phyloP scores from a whole-genome alignment of 352 stramenopile genomes.

The Phytophthora macrochlamydospora region DNA sequence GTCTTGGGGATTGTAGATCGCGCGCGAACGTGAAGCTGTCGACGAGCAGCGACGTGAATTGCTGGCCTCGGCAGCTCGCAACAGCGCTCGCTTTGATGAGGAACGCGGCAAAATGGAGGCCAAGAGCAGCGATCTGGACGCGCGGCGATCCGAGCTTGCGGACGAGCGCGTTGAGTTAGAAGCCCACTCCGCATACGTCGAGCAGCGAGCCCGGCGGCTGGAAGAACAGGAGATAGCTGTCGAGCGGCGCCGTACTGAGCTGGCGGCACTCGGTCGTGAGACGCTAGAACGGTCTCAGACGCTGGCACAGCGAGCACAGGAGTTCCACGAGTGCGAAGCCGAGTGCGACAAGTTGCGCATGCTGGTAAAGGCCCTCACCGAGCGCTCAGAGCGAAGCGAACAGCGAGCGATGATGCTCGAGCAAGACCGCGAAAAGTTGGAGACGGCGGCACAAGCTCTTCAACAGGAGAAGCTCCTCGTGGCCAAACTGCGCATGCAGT shows the following conservation, averaged over 20 bases:
- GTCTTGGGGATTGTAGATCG: slow-evolving; percentile 36
- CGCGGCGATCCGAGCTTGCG: slow-evolving; percentile 56
- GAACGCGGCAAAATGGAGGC: slow-evolving; percentile 74
- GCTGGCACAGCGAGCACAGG: slow-evolving; percentile 45
- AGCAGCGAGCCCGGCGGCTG: slow-evolving; percentile 57
- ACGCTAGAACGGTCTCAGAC: slow-evolving; percentile 65
- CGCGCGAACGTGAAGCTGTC: slow-evolving; percentile 68
- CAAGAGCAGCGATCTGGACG: slow-evolving; percentile 58
- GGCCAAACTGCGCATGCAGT: slow-evolving; percentile 78
- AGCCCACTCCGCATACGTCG: slow-evolving; percentile 42
- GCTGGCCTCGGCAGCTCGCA: slow-evolving; percentile 53
- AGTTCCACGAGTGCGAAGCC: slow-evolving; percentile 34
- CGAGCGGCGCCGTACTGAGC: slow-evolving; percentile 53
- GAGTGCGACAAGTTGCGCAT: slow-evolving; percentile 51
- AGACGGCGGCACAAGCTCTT: slow-evolving; percentile 56
- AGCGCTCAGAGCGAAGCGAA: slow-evolving; percentile 40
- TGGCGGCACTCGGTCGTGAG: slow-evolving; percentile 64
- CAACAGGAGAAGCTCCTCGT: slow-evolving; percentile 74
- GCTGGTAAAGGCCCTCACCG: slow-evolving; percentile 43
- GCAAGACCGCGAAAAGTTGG: slow-evolving; percentile 52
- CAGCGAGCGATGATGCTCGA: slow-evolving; percentile 39
- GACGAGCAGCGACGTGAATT: slow-evolving; percentile 78
- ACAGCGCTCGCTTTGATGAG: slow-evolving; percentile 64
- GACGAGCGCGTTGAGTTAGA: slow-evolving; percentile 67
- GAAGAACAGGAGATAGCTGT: slow-evolving; percentile 51